Evolutionary conservation across 345 rosid species (phyloP), one percentile per base, ranked within the genome.

Genomic region (Brassica nigra): DNA sequence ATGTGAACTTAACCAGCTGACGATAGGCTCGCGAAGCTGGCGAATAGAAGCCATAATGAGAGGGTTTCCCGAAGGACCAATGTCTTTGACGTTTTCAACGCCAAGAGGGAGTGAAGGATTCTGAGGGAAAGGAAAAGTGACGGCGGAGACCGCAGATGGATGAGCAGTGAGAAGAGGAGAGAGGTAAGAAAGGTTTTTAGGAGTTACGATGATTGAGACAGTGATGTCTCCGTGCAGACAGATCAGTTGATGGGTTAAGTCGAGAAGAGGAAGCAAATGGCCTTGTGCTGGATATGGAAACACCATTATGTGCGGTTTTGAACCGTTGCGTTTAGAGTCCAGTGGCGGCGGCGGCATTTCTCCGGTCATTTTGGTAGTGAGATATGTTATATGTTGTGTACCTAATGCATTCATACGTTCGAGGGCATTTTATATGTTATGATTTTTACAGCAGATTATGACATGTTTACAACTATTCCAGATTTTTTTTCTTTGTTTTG

Each of bases 261-360:
- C 59, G 59, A 54, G 59, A 54, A 54, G 59, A 54, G 59, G 59
- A 16, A 54, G 59, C 59, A 54, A 54, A 9, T 54, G 59, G 27
- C 59, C 59, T 16, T 54, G 59, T 54, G 59, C 59, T 16, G 59
- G 59, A 54, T 54, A 54, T 54, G 59, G 59, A 54, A 54, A 54
- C 59, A 54, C 59, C 59, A 54, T 15, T 54, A 54, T 15, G 77
- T 90, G 94, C 4, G 82, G 84, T 10, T 65, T 68, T 0, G 2
- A 11, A 55, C 3, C 15, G 16, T 14, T 5, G 20, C 10, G 11
- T 52, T 23, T 28, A 1, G 62, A 16, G 16, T 76, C 61, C 2
- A 15, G 29, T 8, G 15, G 34, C n/a, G 10, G 15, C 16, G 23
- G 10, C 39, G 33, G 12, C 5, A 69, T 63, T 52, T 18, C 14